These are phyloP conservation scores for Berkeleyomyces basicola DNA, from an alignment of 2,329 filamentous ascomycete species.

Conservation along the genomic window DNA sequence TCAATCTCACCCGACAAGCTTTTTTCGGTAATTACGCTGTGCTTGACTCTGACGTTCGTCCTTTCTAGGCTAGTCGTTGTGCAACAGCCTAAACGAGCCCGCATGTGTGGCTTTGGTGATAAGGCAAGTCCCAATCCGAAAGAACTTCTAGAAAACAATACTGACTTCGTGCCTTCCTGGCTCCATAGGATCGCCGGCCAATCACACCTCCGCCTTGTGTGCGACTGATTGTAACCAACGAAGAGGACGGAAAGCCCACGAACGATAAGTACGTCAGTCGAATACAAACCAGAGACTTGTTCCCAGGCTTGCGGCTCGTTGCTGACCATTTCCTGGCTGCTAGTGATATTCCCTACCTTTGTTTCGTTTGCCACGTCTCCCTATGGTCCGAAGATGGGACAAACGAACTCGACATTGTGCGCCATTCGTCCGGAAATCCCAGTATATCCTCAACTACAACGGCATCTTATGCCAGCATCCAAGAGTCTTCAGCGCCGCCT, in stretches of 20 bases:
- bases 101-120: slow-evolving; percentile 98
- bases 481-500: slow-evolving; percentile 17
- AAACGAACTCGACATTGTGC: slow-evolving; percentile 49
- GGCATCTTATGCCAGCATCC: slow-evolving; percentile 17
- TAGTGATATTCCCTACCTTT: slow-evolving; percentile 41
- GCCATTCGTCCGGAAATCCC: slow-evolving; percentile 47
- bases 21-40: too few relatives aligned
- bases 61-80: slow-evolving; percentile 51
- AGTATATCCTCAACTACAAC: slow-evolving; percentile 70
- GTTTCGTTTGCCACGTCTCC: slow-evolving; percentile 47
- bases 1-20: background rate
- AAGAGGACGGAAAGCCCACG: slow-evolving; percentile 43
- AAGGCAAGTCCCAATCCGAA: slow-evolving; percentile 46
- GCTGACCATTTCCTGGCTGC: background rate
- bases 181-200: slow-evolving; percentile 64
- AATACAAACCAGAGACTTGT: background rate
- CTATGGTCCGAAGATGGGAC: slow-evolving; percentile 49
- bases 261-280: slow-evolving; percentile 9
- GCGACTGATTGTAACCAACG: slow-evolving; percentile 61
- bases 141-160: background rate
- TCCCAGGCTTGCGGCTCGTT: background rate
- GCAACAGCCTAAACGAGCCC: slow-evolving; percentile 81
- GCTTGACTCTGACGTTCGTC: too few relatives aligned
- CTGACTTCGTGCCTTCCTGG: background rate
- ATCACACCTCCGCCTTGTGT: slow-evolving; percentile 94